Base-by-base conservation (phyloP, 495 filamentous ascomycete genomes). In the Filosporella fistucella region DNA sequence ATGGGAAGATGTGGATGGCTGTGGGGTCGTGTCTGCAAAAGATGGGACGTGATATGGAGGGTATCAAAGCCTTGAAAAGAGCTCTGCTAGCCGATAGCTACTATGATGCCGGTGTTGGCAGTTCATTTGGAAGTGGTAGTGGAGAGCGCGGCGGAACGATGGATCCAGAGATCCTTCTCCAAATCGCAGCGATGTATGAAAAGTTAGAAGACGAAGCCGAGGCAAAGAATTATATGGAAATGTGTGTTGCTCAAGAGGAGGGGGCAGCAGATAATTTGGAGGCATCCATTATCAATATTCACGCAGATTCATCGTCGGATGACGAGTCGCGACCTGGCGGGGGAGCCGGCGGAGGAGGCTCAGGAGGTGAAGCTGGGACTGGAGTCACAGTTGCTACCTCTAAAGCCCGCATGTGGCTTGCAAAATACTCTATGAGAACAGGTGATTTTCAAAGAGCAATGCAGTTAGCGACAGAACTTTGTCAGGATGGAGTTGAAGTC, bases 1-100 rank as follows among this genome's bases (percentile, higher is more conserved):
- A 99, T 55, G 85, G 89, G 0, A 96, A 96, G 62, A 95, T 99
- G 91, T 99, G 94, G 94, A 84, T 90, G 66, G 94, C 94, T 0
- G 89, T 99, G 30, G 94, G 87, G 14, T 82, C 78, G 17, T 97
- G 93, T 62, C 86, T 93, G 43, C 83, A 89, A 38, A 89, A 88
- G 56, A 90, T 96, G 78, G 82, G 78, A 24, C 81, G 88, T 28
- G 68, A 88, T 16, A 71, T 78, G 6, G 89, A 96, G 55, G 91
- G 86, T 45, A 95, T 99, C 65, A 90, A 94, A 52, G 90, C 93
- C 0, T 81, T 91, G 51, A 97, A 97, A 63, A 84, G 94, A 7
- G 94, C 94, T 6, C 68, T 99, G 4, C 76, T 88, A 6, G 88
- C 88, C 16, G 86, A 90, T 23, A 84, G 78, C 49, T 91, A 88